These are phyloP conservation scores for Blastomyces gilchristii DNA, from an alignment of 2,329 filamentous ascomycete species.

Conservation along the genomic window DNA sequence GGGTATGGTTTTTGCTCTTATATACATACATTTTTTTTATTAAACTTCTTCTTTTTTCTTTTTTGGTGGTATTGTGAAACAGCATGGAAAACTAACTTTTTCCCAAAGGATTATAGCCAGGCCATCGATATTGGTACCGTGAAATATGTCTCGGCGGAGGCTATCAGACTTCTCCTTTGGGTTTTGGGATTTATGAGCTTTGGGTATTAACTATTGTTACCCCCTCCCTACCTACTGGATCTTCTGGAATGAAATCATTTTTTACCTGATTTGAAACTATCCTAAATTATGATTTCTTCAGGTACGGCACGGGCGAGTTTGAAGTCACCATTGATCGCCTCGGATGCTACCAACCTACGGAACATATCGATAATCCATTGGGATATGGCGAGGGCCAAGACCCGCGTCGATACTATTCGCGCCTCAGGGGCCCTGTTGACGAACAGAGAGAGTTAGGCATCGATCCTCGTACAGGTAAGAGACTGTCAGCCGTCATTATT, in stretches of 20 bases:
- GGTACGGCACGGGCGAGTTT: slow-evolving; percentile 64
- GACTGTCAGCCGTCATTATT: slow-evolving; percentile 14
- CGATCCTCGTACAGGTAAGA: slow-evolving; percentile 56
- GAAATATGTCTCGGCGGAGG: slow-evolving; percentile 81
- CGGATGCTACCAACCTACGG: slow-evolving; percentile 70
- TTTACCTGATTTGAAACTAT: neutral
- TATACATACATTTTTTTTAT: neutral
- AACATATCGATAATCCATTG: slow-evolving; percentile 71
- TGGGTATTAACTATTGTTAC: slow-evolving; percentile 43
- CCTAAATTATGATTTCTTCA: slow-evolving; percentile 11
- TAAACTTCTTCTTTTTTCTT: neutral
- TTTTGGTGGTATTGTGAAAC: neutral
- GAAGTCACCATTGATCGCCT: slow-evolving; percentile 71
- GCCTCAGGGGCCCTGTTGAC: slow-evolving; percentile 72
- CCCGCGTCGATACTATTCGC: slow-evolving; percentile 68
- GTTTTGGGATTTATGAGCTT: slow-evolving; percentile 84
- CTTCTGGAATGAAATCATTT: neutral
- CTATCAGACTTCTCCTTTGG: slow-evolving; percentile 80
- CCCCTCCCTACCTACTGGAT: neutral
- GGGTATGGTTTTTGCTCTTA: slow-evolving; percentile 19
- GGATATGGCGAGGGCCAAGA: slow-evolving; percentile 84
- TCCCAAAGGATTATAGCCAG: slow-evolving; percentile 65
- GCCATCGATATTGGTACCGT: slow-evolving; percentile 87
- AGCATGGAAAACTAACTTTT: neutral
- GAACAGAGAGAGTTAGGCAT: slow-evolving; percentile 68